phyloP scores from a whole-genome alignment of 2,329 filamentous ascomycete genomes.

The Myriosclerotinia curreyana region DNA sequence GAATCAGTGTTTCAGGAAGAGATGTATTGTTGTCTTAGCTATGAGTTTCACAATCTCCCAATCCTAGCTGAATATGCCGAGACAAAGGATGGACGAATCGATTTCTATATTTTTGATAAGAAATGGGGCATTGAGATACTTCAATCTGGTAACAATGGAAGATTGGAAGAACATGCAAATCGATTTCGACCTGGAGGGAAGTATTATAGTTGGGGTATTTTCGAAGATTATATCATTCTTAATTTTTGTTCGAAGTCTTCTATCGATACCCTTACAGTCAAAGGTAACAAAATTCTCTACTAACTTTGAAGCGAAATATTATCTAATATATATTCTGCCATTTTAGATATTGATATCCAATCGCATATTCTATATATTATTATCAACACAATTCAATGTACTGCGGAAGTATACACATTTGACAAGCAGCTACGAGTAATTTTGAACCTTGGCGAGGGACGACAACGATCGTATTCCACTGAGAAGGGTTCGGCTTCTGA shows the following conservation, averaged over 20 bases:
- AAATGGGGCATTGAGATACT: background rate
- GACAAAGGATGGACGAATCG: slow-evolving; percentile 8
- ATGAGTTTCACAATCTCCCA: slow-evolving; percentile 1
- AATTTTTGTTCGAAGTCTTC: slow-evolving; percentile 9
- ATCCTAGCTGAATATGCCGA: slow-evolving; percentile 6
- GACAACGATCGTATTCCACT: background rate
- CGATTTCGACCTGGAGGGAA: background rate
- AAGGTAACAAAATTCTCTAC: background rate
- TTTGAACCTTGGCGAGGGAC: slow-evolving; percentile 7
- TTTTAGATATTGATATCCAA: slow-evolving; percentile 1
- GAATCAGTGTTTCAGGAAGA: background rate
- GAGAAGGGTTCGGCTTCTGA: background rate
- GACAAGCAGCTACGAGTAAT: slow-evolving; percentile 3
- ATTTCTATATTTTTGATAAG: slow-evolving; percentile 8
- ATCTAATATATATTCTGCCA: background rate
- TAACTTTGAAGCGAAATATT: background rate
- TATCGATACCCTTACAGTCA: background rate
- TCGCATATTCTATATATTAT: background rate
- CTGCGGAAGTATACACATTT: slow-evolving; percentile 7
- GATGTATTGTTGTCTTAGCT: slow-evolving; percentile 8
- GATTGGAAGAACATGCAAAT: background rate
- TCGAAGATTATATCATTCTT: slow-evolving; percentile 7
- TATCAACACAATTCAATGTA: background rate
- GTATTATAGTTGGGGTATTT: slow-evolving; percentile 3
- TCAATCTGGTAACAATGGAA: background rate